Conservation (phyloP, 805 yeast species). For the Sungouiella thailandica region DNA sequence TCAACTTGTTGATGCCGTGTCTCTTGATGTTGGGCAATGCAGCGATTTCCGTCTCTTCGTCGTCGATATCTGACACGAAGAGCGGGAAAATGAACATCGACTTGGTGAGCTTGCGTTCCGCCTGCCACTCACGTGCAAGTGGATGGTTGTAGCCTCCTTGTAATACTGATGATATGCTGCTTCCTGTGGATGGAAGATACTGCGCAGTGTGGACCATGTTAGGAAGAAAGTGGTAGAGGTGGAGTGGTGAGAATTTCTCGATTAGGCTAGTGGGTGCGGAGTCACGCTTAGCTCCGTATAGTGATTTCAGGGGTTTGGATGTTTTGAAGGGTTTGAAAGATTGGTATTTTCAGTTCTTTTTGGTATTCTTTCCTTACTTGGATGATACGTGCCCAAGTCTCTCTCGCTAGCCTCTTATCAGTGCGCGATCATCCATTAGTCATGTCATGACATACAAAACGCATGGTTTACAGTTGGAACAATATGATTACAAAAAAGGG, state of each 20-base stretch:
- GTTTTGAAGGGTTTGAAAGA: no score
- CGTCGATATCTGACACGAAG: slow-evolving; percentile 74
- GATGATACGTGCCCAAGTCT: no score
- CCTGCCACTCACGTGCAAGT: slow-evolving; percentile 85
- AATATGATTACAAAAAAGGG: no score
- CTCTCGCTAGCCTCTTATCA: no score
- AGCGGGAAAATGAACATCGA: slow-evolving; percentile 91
- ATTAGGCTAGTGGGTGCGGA: background rate
- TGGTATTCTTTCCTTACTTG: no score
- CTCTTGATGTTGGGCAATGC: slow-evolving; percentile 86
- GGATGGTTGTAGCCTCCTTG: slow-evolving; percentile 97
- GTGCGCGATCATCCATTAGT: no score
- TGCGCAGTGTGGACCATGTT: slow-evolving; percentile 67
- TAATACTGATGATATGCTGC: slow-evolving; percentile 67
- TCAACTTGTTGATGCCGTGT: slow-evolving; percentile 74
- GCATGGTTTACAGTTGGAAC: no score
- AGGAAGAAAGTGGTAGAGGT: background rate
- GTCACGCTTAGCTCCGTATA: no score
- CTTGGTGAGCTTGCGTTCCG: slow-evolving; percentile 75
- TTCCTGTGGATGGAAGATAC: slow-evolving; percentile 52
- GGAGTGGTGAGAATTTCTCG: background rate
- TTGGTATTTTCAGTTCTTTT: no score
- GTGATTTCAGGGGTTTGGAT: no score
- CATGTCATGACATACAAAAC: no score
- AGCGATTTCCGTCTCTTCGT: slow-evolving; percentile 70